Evolutionary conservation across 1,139 yeast species (phyloP).

Genomic region (Hemisphaericaspora subhashii): DNA sequence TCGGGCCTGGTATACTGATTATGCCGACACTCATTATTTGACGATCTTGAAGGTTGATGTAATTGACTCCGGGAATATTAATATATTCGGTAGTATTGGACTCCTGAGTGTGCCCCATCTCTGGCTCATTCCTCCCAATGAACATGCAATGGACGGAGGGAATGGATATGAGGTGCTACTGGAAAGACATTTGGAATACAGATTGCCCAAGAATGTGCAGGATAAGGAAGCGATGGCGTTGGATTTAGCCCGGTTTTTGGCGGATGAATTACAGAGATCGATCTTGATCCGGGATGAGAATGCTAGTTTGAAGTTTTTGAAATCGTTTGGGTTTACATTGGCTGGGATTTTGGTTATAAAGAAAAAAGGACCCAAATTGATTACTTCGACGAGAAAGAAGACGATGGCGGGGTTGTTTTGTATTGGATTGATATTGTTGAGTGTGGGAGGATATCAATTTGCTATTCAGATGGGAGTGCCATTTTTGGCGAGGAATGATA

Average conservation of each 20-base stretch:
- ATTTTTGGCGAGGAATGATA: slow-evolving; percentile 53
- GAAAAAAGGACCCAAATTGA: slow-evolving; percentile 42
- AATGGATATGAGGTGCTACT: slow-evolving; percentile 27
- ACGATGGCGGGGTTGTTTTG: slow-evolving; percentile 38
- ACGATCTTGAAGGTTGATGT: slow-evolving; percentile 56
- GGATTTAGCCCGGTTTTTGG: slow-evolving; percentile 54
- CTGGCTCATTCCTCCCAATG: slow-evolving; percentile 61
- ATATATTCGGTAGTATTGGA: slow-evolving; percentile 37
- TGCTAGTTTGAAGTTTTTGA: slow-evolving; percentile 40
- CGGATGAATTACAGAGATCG: slow-evolving; percentile 41
- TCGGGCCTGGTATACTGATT: slow-evolving; percentile 42
- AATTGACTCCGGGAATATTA: slow-evolving; percentile 33
- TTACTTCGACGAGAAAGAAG: slow-evolving; percentile 32
- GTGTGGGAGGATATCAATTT: slow-evolving; percentile 64
- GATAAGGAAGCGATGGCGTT: slow-evolving; percentile 39
- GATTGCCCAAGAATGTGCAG: slow-evolving; percentile 26
- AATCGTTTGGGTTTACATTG: slow-evolving; percentile 49
- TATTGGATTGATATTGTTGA: slow-evolving; percentile 40
- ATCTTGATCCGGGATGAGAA: slow-evolving; percentile 45
- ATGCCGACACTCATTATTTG: slow-evolving; percentile 36
- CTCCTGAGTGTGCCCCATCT: slow-evolving; percentile 59
- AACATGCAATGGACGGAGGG: slow-evolving; percentile 13
- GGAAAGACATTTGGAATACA: slow-evolving; percentile 34
- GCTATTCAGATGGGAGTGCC: slow-evolving; percentile 61
- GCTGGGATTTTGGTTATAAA: slow-evolving; percentile 47